Evolutionary conservation across 176 grass and related monocot genomes (phyloP).

Genomic region (Puya raimondii): DNA sequence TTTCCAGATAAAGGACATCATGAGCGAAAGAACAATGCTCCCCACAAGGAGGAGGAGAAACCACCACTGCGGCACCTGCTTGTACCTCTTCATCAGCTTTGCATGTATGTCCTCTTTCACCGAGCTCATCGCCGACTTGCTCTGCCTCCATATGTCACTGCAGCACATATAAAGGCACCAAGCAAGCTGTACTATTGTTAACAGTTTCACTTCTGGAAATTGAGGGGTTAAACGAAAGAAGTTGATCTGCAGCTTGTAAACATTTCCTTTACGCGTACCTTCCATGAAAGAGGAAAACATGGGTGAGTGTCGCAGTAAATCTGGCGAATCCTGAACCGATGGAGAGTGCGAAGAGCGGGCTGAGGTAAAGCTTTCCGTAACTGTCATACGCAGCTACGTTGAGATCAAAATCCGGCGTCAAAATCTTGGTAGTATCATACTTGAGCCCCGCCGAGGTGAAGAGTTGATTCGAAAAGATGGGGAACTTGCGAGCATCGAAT

Average conservation of each 20-base stretch:
- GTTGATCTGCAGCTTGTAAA: too few relatives aligned
- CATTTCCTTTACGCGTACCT: conserved; percentile 11
- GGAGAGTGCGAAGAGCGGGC: conserved; percentile 93
- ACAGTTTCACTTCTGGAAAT: too few relatives aligned
- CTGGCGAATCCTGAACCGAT: conserved; percentile 89
- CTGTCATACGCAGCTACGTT: conserved; percentile 73
- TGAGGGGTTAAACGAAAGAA: too few relatives aligned
- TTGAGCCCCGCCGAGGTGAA: conserved; percentile 61
- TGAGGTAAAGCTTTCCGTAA: conserved; percentile 93
- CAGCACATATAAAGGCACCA: not conserved
- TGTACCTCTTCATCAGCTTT: conserved; percentile 84
- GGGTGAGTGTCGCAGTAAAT: conserved; percentile 81
- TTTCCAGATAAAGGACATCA: conserved; percentile 81
- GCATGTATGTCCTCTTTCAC: conserved; percentile 67
- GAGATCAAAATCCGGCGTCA: conserved; percentile 74
- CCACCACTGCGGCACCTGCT: conserved; percentile 98
- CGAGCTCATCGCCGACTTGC: conserved; percentile 55
- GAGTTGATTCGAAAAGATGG: conserved; percentile 96
- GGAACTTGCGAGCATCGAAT: conserved; percentile 74
- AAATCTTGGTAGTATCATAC: conserved; percentile 89
- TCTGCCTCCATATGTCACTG: conserved; percentile 88
- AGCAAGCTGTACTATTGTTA: too few relatives aligned
- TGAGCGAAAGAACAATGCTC: conserved; percentile 65
- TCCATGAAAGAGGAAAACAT: conserved; percentile 88
- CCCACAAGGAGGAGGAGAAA: conserved; percentile 70